A percentile compares a stretch with the other conserved stretches of the same genome.
Evolutionary conservation across 495 filamentous ascomycete species (phyloP).

Genomic region (Achaetomiella virescens): DNA sequence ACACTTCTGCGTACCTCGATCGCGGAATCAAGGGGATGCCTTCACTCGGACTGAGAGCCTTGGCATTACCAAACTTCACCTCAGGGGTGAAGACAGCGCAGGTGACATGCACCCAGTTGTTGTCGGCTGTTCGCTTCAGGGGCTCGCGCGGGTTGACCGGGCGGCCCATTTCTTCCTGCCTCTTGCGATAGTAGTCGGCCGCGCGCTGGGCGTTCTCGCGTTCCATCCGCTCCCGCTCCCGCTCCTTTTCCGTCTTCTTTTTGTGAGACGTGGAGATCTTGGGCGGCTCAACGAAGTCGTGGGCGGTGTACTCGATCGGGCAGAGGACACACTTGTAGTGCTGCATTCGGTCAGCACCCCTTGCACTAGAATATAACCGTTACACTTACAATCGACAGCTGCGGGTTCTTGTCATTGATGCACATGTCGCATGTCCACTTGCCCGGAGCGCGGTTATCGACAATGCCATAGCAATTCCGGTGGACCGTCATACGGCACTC

Average conservation of each 20-base stretch:
- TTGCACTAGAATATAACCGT: background rate
- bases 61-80: conserved; percentile 80
- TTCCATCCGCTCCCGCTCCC: conserved; percentile 79
- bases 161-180: conserved; percentile 73
- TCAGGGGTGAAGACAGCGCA: conserved; percentile 91
- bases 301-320: conserved; percentile 66
- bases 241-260: conserved; percentile 89
- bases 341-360: conserved; percentile 34
- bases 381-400: conserved; percentile 69
- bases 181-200: conserved; percentile 70
- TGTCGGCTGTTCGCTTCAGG: conserved; percentile 83
- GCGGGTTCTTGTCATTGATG: conserved; percentile 80
- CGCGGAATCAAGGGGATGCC: conserved; percentile 74
- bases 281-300: conserved; percentile 77
- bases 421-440: conserved; percentile 98
- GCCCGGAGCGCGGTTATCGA: conserved; percentile 56
- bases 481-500: conserved; percentile 93
- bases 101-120: conserved; percentile 97
- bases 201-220: conserved; percentile 69
- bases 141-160: conserved; percentile 83
- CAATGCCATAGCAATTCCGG: conserved; percentile 82
- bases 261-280: conserved; percentile 58
- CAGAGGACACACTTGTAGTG: conserved; percentile 90
- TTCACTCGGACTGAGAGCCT: conserved; percentile 74
- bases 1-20: conserved; percentile 59